These are phyloP conservation scores for Arthonia radiata DNA, from an alignment of 495 filamentous ascomycete species.

Conservation along the genomic window DNA sequence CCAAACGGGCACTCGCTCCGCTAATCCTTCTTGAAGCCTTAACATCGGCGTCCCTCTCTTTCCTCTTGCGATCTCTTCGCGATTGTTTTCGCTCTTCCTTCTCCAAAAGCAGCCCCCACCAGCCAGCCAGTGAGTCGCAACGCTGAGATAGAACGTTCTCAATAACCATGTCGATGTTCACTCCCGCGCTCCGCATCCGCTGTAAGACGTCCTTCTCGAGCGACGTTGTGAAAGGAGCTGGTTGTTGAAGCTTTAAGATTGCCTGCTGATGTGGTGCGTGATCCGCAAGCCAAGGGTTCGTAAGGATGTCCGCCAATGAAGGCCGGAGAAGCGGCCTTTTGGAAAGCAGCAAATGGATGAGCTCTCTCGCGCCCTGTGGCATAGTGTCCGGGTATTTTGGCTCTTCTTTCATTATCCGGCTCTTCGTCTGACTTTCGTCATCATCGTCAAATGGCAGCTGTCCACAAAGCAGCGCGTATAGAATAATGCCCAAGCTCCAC, in stretches of 20 bases:
- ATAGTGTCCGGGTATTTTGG: constrained; percentile 64
- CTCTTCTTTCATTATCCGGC: constrained; percentile 60
- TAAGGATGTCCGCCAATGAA: constrained; percentile 62
- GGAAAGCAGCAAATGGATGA: constrained; percentile 55
- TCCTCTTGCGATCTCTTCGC: constrained; percentile 62
- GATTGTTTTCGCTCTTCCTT: constrained; percentile 83
- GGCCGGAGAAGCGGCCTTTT: constrained; percentile 75
- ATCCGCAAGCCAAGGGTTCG: constrained; percentile 73
- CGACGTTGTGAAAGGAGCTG: constrained; percentile 63
- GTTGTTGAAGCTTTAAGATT: constrained; percentile 64
- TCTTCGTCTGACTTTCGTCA: constrained; percentile 54
- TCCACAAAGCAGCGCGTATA: constrained; percentile 76
- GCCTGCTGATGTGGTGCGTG: constrained; percentile 72
- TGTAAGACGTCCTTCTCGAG: constrained; percentile 80
- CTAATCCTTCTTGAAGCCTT: constrained; percentile 62
- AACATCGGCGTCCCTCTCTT: constrained; percentile 57
- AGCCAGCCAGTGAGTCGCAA: constrained; percentile 76
- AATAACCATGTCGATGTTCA: constrained; percentile 83
- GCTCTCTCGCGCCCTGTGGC: constrained; percentile 44
- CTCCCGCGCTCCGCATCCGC: constrained; percentile 82
- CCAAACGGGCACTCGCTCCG: constrained; percentile 61
- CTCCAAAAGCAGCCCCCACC: constrained; percentile 89
- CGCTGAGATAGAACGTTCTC: constrained; percentile 76
- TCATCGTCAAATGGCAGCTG: constrained; percentile 95
- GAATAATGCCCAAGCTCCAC: constrained; percentile 90